Conservation (phyloP, 805 yeast species). For the Metschnikowia cerradonensis region DNA sequence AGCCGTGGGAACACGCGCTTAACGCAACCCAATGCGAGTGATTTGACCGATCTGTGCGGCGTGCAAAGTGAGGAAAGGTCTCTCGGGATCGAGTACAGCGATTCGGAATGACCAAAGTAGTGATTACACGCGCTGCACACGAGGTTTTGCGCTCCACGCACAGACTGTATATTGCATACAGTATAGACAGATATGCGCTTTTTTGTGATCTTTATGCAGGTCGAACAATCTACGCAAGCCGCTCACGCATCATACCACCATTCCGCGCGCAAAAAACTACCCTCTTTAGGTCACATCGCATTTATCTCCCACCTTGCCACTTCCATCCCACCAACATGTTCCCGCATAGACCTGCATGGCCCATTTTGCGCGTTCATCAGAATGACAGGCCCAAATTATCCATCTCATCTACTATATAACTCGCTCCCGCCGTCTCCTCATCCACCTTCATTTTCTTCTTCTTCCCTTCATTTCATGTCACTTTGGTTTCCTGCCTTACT, state of each 20-base stretch:
- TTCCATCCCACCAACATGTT: not conserved
- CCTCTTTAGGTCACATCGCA: not conserved
- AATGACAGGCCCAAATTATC: not conserved
- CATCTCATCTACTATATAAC: not conserved
- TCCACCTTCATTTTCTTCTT: not conserved
- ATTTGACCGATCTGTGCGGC: not conserved
- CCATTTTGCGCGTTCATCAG: not conserved
- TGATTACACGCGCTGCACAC: not conserved
- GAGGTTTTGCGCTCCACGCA: too few relatives aligned
- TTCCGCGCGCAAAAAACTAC: not conserved
- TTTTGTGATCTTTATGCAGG: too few relatives aligned
- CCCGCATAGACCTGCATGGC: not conserved
- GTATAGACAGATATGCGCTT: too few relatives aligned
- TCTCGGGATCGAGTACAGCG: constrained; percentile 21
- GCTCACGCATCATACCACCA: not conserved
- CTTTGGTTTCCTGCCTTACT: not conserved
- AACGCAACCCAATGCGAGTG: not conserved
- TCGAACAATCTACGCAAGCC: too few relatives aligned
- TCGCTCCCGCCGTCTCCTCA: too few relatives aligned
- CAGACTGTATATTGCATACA: too few relatives aligned
- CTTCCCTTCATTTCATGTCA: not conserved
- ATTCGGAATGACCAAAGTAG: constrained; percentile 8
- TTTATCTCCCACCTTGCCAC: not conserved
- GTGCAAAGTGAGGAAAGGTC: constrained; percentile 15
- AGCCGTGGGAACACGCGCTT: not conserved